Evolutionary conservation across 176 grass and related monocot genomes (phyloP).

Genomic region (Phragmites australis): DNA sequence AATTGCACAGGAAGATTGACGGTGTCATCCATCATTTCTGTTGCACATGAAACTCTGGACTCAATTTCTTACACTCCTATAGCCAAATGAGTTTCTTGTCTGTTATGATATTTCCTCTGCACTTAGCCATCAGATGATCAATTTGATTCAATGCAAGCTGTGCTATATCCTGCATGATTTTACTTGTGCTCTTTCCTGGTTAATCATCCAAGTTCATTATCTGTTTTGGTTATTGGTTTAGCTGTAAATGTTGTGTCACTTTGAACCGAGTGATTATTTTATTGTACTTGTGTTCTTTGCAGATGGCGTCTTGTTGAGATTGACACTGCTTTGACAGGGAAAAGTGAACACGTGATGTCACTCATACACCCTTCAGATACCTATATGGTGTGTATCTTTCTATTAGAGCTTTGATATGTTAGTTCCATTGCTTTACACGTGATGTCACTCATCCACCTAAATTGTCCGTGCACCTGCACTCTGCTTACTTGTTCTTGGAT

Average conservation of each 20-base stretch:
- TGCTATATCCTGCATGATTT: neutral
- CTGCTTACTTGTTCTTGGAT: conserved; percentile 5
- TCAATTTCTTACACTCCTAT: neutral
- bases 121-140: neutral
- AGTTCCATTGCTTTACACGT: neutral
- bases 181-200: neutral
- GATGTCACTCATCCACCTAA: no score
- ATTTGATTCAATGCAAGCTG: conserved; percentile 10
- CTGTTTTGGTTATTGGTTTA: neutral
- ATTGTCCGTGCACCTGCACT: neutral
- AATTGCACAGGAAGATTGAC: neutral
- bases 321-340: conserved; percentile 62
- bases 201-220: neutral
- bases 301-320: conserved; percentile 96
- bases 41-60: conserved; percentile 1
- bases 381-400: conserved; percentile 72
- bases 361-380: conserved; percentile 93
- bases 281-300: conserved; percentile 6
- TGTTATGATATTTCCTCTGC: conserved; percentile 11
- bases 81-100: conserved; percentile 9
- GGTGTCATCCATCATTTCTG: conserved; percentile 4
- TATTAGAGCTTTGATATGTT: conserved; percentile 3
- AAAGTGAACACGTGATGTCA: conserved; percentile 81
- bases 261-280: conserved; percentile 1
- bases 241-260: neutral